Evolutionary conservation across 2,329 filamentous ascomycete species (phyloP), one percentile per base, ranked within the genome.

Genomic region (Cladosporium phlei): DNA sequence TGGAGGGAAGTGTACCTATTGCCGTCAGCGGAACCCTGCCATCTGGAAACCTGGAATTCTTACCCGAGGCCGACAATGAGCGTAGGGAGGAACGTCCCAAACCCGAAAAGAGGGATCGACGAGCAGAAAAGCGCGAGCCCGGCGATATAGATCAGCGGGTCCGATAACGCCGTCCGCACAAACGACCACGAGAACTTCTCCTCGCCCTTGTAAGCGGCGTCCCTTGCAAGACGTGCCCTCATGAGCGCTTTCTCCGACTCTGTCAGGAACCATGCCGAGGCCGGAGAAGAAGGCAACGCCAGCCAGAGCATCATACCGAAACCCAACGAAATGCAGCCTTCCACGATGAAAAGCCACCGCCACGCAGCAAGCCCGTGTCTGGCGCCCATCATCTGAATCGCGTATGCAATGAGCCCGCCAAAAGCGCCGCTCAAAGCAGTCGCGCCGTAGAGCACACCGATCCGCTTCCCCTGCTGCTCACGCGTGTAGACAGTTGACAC

Each of bases 11-110:
- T 66, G 52, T 70, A 72, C 21, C 69, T 68, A 58, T 72, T 65
- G n/a, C n/a, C n/a, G n/a, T n/a, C n/a, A n/a, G n/a, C n/a, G n/a
- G n/a, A n/a, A n/a, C n/a, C n/a, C n/a, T n/a, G n/a, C n/a, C n/a
- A n/a, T n/a, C n/a, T n/a, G n/a, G n/a, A n/a, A n/a, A n/a, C n/a
- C n/a, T n/a, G n/a, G n/a, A n/a, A n/a, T n/a, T n/a, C n/a, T n/a
- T n/a, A n/a, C 22, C 69, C 69, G 56, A 73, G 65, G n/a, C 34
- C 65, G 25, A 58, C 62, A 52, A 72, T 70, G 46, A 72, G 70
- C n/a, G 66, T 59, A 5, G 59, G 59, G 12, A 60, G 29, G n/a
- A 46, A 46, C 12, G 34, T 35, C 5, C 37, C 22, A 66, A 69
- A 35, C 22, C 42, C 42, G 30, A 35, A 46, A 9, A 46, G 42